phyloP scores from a whole-genome alignment of 202 grass and related monocot genomes.

The Cymbopogon flexuosus region DNA sequence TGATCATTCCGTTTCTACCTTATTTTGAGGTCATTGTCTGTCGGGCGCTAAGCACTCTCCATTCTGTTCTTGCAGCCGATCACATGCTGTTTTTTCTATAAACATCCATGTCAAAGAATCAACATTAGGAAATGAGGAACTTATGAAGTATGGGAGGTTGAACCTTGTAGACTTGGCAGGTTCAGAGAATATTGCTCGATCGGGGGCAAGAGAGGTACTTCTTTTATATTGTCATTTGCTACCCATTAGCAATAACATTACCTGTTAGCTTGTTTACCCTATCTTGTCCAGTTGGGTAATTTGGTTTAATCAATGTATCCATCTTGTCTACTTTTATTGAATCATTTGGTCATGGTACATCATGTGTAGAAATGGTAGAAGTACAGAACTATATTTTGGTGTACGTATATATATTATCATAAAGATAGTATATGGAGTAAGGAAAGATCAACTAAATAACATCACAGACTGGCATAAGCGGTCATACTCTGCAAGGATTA shows the following conservation, averaged over 20 bases:
- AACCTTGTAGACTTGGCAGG: slow-evolving; percentile 95
- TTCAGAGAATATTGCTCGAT: slow-evolving; percentile 81
- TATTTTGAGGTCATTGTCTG: neutral
- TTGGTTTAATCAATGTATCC: slow-evolving; percentile 9
- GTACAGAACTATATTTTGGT: slow-evolving; percentile 2
- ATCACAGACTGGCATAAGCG: neutral
- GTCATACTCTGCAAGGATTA: neutral
- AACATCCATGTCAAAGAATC: slow-evolving; percentile 81
- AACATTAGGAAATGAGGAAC: slow-evolving; percentile 53
- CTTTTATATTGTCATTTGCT: neutral
- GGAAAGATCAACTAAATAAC: neutral
- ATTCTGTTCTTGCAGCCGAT: slow-evolving; percentile 66
- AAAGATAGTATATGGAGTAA: neutral
- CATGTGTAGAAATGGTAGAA: slow-evolving; percentile 15
- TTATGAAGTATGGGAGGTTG: slow-evolving; percentile 76
- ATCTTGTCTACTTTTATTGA: neutral
- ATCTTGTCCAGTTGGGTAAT: neutral
- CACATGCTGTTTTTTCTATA: slow-evolving; percentile 84
- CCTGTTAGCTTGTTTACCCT: slow-evolving; percentile 8
- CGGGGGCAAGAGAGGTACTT: slow-evolving; percentile 79
- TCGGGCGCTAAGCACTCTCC: slow-evolving; percentile 15
- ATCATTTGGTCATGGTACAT: neutral
- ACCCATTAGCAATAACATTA: slow-evolving; percentile 12
- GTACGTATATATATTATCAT: neutral
- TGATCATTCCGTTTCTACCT: slow-evolving; percentile 1